Base-by-base conservation (phyloP, 2,329 filamentous ascomycete genomes). In the Phyllosticta citriasiana region DNA sequence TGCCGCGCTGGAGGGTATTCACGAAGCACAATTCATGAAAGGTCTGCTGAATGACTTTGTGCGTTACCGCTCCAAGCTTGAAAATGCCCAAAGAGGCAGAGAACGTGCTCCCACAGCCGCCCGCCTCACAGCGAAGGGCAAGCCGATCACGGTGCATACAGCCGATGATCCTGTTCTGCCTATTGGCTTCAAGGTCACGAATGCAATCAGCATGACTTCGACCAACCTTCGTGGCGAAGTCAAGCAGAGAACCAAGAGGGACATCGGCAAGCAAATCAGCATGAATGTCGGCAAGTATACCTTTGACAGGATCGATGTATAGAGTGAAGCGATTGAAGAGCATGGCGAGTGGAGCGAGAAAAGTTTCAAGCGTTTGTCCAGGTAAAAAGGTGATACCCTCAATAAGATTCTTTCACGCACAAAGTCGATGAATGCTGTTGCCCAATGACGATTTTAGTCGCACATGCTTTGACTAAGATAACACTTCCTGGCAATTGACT, bases 261-360 rank as follows among this genome's bases (percentile, higher is more conserved):
- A 96, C 76, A 85, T 87, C 62, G 89, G 88, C 19, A 84, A 88
- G 73, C 76, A 95, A 72, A 84, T 88, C 70, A 90, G 88, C 70
- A 88, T 89, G 76, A 87, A 86, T 71, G 87, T 92, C 64, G 88
- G 88, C 61, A 84, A 87, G 66, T 96, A 97, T 76, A 90, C 88
- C 55, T 81, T 93, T 66, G 91, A 96, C 77, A 84, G 85, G 74
- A 85, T 96, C 62, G 66, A 68, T 16, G 64, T 72, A 57, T 71
- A 57, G 27, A 33, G 19, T 19, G 19, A 8, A 27, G 19, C 9
- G 22, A 5, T 24, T 53, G 22, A 24, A 53, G 14, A 27, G 52
- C 22, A 27, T 53, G 52, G 22, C 12, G 35, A 19, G 33, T 27
- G 59, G 19, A 16, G 24, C 12, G 26, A 19, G 30, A 24, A 47